Conservation (phyloP, 495 filamentous ascomycete genomes). For the Podospora conica region DNA sequence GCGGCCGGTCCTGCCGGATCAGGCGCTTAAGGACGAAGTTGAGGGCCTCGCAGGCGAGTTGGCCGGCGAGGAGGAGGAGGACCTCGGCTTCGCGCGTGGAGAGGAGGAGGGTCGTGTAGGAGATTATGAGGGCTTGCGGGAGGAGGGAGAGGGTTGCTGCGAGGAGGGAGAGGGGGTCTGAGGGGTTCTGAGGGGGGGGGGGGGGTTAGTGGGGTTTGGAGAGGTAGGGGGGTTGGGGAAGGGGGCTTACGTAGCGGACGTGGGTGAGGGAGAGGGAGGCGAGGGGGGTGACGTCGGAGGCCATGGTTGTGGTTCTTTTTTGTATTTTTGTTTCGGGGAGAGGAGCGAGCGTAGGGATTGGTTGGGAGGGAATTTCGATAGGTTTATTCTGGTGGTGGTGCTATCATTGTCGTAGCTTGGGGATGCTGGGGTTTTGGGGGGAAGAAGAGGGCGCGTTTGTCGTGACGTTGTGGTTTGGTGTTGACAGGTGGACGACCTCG, state of each 20-base stretch:
- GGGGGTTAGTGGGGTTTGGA: conserved; percentile 16
- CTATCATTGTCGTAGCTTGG: not conserved
- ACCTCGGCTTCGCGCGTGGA: conserved; percentile 87
- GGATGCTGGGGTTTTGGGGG: not conserved
- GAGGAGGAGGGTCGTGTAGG: conserved; percentile 85
- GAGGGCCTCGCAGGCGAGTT: conserved; percentile 87
- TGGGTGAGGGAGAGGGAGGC: conserved; percentile 91
- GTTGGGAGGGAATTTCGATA: not conserved
- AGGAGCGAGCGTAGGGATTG: not conserved
- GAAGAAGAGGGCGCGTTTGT: not conserved
- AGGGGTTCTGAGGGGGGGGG: conserved; percentile 60
- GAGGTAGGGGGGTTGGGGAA: conserved; percentile 2
- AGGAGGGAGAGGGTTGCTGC: conserved; percentile 92
- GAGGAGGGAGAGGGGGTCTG: conserved; percentile 74
- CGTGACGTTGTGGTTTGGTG: not conserved
- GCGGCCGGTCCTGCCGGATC: conserved; percentile 86
- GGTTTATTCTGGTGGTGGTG: not conserved
- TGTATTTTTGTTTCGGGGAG: not conserved
- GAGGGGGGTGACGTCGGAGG: conserved; percentile 57
- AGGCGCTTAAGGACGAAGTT: conserved; percentile 86
- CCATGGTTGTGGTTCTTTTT: conserved; percentile 34
- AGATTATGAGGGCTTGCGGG: conserved; percentile 82
- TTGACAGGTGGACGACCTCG: not conserved
- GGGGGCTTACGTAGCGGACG: conserved; percentile 76
- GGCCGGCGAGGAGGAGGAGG: conserved; percentile 81